Base-by-base conservation (phyloP, 441 rosid genomes). In the Daphne laureola region DNA sequence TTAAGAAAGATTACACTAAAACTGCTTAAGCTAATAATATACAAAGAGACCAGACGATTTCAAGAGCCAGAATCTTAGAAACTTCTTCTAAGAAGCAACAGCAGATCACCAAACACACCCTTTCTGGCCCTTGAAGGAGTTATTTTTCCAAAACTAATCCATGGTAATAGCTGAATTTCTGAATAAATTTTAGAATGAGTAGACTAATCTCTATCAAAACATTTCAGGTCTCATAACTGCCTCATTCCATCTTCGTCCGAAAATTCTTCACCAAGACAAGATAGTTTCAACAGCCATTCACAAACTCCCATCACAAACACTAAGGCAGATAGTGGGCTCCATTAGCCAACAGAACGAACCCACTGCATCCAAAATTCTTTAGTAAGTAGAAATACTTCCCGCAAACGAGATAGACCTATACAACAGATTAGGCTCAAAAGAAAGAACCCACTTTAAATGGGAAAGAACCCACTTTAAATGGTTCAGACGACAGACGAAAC, bases 231-330 rank as follows among this genome's bases (percentile, higher is more conserved):
- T 31, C 38, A 31, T 5, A 31, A 31, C 38, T 31, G 8, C 54
- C 68, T 5, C 52, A 43, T 26, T 11, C 80, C 70, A 70, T 66
- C 70, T 45, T 72, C 68, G 41, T 66, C 73, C 8, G 53, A 45
- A 54, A 48, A 67, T 40, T 63, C 55, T 43, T 48, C 45, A 41
- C 51, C 58, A 64, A 64, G 46, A 43, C 68, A 68, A 59, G 63
- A 72, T 54, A 68, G 51, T 55, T 66, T 62, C 65, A 68, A 60
- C 55, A 70, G 67, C 63, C 70, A 64, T 49, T 70, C 68, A 62
- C 77, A 65, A 65, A 47, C 50, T 25, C 71, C 69, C 70, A 68
- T 67, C 63, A 65, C 51, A 55, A 35, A 38, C 54, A 48, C 38
- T 47, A 51, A 31, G 45, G 44, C 44, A 31, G 2, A 46, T 57